Evolutionary conservation across 345 rosid species (phyloP), one percentile per base, ranked within the genome.

Genomic region (Luvunga scandens): DNA sequence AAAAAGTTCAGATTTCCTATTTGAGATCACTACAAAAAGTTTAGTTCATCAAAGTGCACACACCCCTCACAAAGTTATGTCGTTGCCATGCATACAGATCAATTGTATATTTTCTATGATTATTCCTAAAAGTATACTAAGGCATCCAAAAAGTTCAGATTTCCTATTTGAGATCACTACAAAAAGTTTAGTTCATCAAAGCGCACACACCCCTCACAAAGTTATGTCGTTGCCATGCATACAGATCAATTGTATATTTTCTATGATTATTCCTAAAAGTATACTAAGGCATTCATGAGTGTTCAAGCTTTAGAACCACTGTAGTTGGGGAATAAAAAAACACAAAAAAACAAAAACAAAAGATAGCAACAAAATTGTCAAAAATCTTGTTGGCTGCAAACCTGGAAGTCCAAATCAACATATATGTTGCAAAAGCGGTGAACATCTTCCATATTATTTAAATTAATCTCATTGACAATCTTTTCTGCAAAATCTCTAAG

Each of bases 391-490:
- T 77, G 22, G 74, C 21, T 62, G 74, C 84, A 83, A 66, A 93
- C 98, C 98, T 87, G 97, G 82, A 95, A 90, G 76, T 93, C 90
- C 68, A 92, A 75, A 85, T 95, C 97, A 42, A 92, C 90, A 64
- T 89, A 92, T 75, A 92, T 80, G 63, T 89, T 93, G 91, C 95
- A 92, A 81, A 95, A 95, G 71, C 98, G 92, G 76, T 78, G 77
- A 75, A 95, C 77, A 74, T 95, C 98, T 79, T 93, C 98, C 85
- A 78, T 78, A 76, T 89, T 91, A 80, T 89, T 86, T 81, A 79
- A 61, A 80, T 95, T 95, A 50, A 95, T 93, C 80, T 92, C 91
- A 85, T 80, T 80, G 66, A 91, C 90, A n/a, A 93, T 72, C 73
- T 81, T 90, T 83, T 91, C 88, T 60, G 97, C 98, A 83, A 80